Conservation (phyloP, 2,329 filamentous ascomycete species). For the Neofusicoccum sp. region DNA sequence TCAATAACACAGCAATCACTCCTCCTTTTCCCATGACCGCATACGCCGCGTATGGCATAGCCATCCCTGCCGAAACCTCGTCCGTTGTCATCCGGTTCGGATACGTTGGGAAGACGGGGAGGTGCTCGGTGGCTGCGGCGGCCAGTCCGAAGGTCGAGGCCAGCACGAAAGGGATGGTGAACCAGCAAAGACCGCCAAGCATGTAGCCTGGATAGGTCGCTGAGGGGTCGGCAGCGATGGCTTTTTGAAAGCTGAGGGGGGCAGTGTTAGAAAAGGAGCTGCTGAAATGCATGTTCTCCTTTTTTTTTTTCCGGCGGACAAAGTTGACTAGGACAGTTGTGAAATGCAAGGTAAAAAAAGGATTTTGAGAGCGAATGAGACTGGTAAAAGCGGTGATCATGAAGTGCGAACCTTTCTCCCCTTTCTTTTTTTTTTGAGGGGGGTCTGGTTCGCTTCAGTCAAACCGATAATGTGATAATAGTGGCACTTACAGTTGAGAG, state of each 20-base stretch:
- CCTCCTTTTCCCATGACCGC: slow-evolving; percentile 31
- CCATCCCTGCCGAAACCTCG: slow-evolving; percentile 31
- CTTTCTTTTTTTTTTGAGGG: not conserved
- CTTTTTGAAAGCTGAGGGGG: not conserved
- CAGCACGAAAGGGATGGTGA: slow-evolving; percentile 49
- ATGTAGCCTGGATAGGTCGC: slow-evolving; percentile 24
- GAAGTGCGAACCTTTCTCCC: too few relatives aligned
- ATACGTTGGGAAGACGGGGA: slow-evolving; percentile 45
- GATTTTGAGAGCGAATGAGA: too few relatives aligned
- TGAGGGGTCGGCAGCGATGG: slow-evolving; percentile 13
- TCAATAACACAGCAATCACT: slow-evolving; percentile 30
- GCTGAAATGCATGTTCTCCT: not conserved
- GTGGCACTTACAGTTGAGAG: slow-evolving; percentile 4
- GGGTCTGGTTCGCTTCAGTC: not conserved
- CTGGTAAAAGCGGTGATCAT: too few relatives aligned
- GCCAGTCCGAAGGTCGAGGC: slow-evolving; percentile 48
- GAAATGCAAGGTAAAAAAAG: too few relatives aligned
- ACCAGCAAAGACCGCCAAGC: slow-evolving; percentile 49
- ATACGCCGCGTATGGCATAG: slow-evolving; percentile 31
- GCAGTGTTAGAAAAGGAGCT: not conserved
- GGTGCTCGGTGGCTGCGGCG: slow-evolving; percentile 44
- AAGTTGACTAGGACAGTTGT: too few relatives aligned
- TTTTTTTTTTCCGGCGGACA: too few relatives aligned
- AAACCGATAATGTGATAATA: not conserved
- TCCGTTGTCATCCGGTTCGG: slow-evolving; percentile 30